phyloP scores from a whole-genome alignment of 2,329 filamentous ascomycete genomes.

The Pestalotiopsis sp. region DNA sequence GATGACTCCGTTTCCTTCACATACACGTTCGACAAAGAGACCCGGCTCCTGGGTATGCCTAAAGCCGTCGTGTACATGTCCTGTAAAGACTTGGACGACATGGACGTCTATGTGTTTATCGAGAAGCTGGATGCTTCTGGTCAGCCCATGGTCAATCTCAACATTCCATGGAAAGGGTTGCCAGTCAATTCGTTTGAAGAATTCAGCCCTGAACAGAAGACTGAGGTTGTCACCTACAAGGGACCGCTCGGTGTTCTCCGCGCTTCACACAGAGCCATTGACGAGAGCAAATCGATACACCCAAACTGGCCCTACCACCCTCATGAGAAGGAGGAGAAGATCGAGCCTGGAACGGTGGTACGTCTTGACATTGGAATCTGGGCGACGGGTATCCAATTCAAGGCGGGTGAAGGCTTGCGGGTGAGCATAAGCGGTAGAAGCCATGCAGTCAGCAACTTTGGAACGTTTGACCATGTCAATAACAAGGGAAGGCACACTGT shows the following conservation, averaged over 20 bases:
- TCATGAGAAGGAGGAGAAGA: conserved; percentile 23
- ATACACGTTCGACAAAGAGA: conserved; percentile 36
- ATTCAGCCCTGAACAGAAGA: conserved; percentile 21
- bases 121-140: conserved; percentile 34
- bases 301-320: conserved; percentile 30
- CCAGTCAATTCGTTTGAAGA: conserved; percentile 23
- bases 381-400: conserved; percentile 30
- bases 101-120: conserved; percentile 43
- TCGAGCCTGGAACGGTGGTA: conserved; percentile 25
- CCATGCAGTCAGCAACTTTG: conserved; percentile 21
- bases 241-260: conserved; percentile 27
- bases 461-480: conserved; percentile 8
- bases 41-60: conserved; percentile 42
- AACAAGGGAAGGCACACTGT: conserved; percentile 24
- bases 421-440: conserved; percentile 26
- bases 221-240: conserved; percentile 27
- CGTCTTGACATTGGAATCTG: conserved; percentile 31
- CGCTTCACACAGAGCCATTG: conserved; percentile 25
- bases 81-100: conserved; percentile 39
- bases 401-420: conserved; percentile 26
- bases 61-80: conserved; percentile 47
- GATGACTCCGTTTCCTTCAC: conserved; percentile 30
- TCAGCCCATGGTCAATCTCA: conserved; percentile 25
- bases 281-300: conserved; percentile 27
- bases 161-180: conserved; percentile 26